These are phyloP conservation scores for Vaucheria bursata DNA, from an alignment of 352 stramenopile genomes.

Conservation along the genomic window DNA sequence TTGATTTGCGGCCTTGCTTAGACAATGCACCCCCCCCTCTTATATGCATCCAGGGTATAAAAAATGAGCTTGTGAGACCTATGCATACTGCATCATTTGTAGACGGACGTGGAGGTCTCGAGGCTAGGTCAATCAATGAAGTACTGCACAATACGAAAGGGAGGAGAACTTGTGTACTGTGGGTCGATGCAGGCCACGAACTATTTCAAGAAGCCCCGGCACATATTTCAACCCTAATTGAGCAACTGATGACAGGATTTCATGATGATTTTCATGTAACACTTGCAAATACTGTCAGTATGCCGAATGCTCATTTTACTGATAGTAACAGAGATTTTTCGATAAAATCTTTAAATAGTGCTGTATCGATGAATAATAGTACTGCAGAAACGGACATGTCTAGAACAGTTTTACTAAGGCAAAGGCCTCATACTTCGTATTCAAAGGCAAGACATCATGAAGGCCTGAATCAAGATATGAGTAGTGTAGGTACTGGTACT, in stretches of 20 bases:
- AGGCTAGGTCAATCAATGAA: conserved; percentile 70
- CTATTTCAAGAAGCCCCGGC: conserved; percentile 81
- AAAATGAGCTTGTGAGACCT: conserved; percentile 73
- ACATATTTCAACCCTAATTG: conserved; percentile 67
- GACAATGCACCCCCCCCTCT: conserved; percentile 64
- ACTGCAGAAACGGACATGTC: too few relatives aligned
- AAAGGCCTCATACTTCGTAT: too few relatives aligned
- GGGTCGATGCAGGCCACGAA: conserved; percentile 80
- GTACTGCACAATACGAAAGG: conserved; percentile 21
- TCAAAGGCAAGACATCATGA: too few relatives aligned
- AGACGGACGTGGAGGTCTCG: conserved; percentile 49
- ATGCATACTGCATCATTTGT: conserved; percentile 68
- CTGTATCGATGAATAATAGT: too few relatives aligned
- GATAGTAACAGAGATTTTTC: too few relatives aligned
- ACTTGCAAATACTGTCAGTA: conserved; percentile 40
- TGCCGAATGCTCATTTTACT: conserved; percentile 30
- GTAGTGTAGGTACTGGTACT: too few relatives aligned
- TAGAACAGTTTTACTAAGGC: too few relatives aligned
- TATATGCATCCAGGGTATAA: conserved; percentile 70
- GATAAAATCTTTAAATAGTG: too few relatives aligned
- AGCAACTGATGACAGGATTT: conserved; percentile 83
- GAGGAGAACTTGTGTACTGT: conserved; percentile 58
- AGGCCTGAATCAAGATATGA: too few relatives aligned
- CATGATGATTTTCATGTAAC: conserved; percentile 73
- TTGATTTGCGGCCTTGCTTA: conserved; percentile 61